A percentile compares a stretch with the other conserved stretches of the same genome.
These are phyloP conservation scores for Straminergon stramineum DNA, from an alignment of 225 moss, liverwort and hornwort species.

Conservation along the genomic window DNA sequence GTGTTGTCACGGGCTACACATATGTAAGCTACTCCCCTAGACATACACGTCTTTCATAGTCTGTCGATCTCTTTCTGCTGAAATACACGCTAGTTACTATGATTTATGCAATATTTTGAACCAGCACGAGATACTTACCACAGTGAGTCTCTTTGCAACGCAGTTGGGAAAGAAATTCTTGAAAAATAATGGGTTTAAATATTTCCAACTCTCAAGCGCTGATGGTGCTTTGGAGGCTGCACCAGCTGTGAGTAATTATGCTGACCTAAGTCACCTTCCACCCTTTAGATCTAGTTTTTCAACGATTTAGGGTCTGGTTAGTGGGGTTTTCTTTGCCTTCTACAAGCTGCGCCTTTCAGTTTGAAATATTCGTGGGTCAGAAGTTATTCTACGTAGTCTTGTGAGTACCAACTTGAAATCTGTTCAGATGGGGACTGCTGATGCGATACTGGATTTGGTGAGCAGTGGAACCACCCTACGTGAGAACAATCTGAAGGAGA, in stretches of 20 bases:
- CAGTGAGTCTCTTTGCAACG: background rate
- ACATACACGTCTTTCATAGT: background rate
- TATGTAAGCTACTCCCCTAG: conserved; percentile 19
- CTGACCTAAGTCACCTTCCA: background rate
- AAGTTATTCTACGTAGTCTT: background rate
- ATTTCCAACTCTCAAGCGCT: conserved; percentile 66
- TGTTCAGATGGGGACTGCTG: conserved; percentile 91
- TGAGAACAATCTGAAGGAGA: conserved; percentile 93
- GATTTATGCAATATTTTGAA: background rate
- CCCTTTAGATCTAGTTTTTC: background rate
- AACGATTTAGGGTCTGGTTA: background rate
- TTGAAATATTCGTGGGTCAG: background rate
- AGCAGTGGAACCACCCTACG: conserved; percentile 96
- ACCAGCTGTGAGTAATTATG: conserved; percentile 53
- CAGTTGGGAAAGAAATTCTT: conserved; percentile 75
- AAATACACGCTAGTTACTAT: background rate
- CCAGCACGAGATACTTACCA: background rate
- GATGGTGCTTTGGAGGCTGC: conserved; percentile 96
- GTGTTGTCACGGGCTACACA: conserved; percentile 61
- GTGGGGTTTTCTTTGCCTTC: background rate
- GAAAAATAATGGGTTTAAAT: conserved; percentile 52
- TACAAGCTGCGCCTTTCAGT: background rate
- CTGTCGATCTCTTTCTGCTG: background rate
- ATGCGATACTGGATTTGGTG: conserved; percentile 92
- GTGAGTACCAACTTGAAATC: background rate